Conservation (phyloP, 495 filamentous ascomycete species). For the Penicillium odoratum region DNA sequence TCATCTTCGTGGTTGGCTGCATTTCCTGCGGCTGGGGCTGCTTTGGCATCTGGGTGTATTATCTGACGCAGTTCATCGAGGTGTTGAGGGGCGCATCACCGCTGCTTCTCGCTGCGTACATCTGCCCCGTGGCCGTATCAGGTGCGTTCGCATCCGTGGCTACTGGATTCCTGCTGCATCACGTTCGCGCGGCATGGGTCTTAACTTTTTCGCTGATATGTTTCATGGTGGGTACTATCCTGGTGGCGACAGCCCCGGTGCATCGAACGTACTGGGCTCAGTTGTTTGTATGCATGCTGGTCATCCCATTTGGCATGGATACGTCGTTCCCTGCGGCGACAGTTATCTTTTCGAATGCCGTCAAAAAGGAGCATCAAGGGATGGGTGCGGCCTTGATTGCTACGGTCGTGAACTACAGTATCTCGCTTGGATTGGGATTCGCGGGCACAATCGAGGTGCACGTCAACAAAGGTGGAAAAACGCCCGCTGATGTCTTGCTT, state of each 20-base stretch:
- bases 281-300: slow-evolving; percentile 47
- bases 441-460: slow-evolving; percentile 60
- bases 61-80: slow-evolving; percentile 44
- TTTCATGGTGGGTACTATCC: slow-evolving; percentile 42
- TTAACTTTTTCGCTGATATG: slow-evolving; percentile 48
- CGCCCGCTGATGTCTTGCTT: slow-evolving; percentile 22
- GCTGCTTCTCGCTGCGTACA: slow-evolving; percentile 39
- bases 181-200: slow-evolving; percentile 39
- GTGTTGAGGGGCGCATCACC: slow-evolving; percentile 34
- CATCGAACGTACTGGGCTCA: slow-evolving; percentile 46
- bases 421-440: slow-evolving; percentile 61
- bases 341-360: slow-evolving; percentile 26
- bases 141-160: slow-evolving; percentile 42
- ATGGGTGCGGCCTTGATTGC: slow-evolving; percentile 57
- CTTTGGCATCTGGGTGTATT: slow-evolving; percentile 54
- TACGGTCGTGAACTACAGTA: slow-evolving; percentile 63
- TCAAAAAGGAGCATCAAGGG: slow-evolving; percentile 38
- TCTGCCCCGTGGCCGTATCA: slow-evolving; percentile 36
- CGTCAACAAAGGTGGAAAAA: slow-evolving; percentile 44
- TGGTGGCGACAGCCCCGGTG: slow-evolving; percentile 38
- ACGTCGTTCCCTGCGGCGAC: slow-evolving; percentile 54
- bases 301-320: slow-evolving; percentile 66
- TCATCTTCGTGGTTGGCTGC: slow-evolving; percentile 46
- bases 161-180: slow-evolving; percentile 46
- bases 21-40: slow-evolving; percentile 49